Evolutionary conservation across 208 protist species (phyloP), one percentile per base, ranked within the genome.

Genomic region (Crithidia bombi): DNA sequence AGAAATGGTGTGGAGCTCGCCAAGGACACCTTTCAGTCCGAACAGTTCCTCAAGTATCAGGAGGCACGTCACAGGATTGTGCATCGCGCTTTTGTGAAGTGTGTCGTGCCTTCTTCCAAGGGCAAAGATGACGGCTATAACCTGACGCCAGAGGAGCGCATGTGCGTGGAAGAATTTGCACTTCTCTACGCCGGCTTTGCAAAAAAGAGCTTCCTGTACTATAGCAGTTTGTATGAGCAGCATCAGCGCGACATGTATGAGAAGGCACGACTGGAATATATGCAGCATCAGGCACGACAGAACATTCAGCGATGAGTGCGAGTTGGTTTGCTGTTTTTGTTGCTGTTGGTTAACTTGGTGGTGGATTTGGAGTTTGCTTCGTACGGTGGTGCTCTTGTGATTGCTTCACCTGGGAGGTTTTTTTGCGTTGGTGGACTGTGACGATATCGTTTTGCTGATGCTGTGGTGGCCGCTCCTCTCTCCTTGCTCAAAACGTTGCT

Each of bases 101-200:
- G 91, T 50, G 83, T 96, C 0, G 82, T 62, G 36, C 86, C 85
- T 4, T 73, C 82, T 2, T 86, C 73, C 43, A 77, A 73, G 35
- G 79, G 76, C 23, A 79, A 66, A 30, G 77, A 78, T 25, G 83
- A 86, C 58, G 72, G 54, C 21, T 87, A 82, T 57, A 74, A 82
- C 32, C 69, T 91, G 12, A 78, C 65, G 3, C 46, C 55, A 5
- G 88, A 94, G 70, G 86, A 94, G 70, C 77, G 82, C 28, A 56
- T 69, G 19, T 96, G 91, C 65, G 88, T 94, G 30, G 84, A 92
- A 61, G 87, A 96, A 78, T 96, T 87, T 61, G 84, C 91, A 12
- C 63, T 90, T 32, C 75, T 96, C 14, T 94, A 96, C 70, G 79
- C 86, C 33, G 69, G 73, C 6, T 93, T 80, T 58, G 70, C 71